A percentile compares a stretch with the other conserved stretches of the same genome.
Evolutionary conservation across 176 grass and related monocot species (phyloP).

Genomic region (Luzula sylvatica): DNA sequence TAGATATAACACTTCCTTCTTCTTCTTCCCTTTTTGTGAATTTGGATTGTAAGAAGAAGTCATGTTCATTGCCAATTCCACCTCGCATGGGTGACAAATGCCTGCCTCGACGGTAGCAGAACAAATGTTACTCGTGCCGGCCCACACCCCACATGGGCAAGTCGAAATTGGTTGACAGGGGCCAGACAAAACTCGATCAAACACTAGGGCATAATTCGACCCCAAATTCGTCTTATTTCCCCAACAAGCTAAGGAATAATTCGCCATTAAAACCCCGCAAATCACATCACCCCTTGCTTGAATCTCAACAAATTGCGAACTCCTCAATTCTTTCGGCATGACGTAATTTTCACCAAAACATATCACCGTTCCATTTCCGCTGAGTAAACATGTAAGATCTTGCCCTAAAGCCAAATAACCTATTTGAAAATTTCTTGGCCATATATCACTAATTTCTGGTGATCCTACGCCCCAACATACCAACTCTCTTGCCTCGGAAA

Average conservation of each 20-base stretch:
- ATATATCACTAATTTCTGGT: constrained; percentile 13
- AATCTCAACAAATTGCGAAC: constrained; percentile 59
- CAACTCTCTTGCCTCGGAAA: constrained; percentile 8
- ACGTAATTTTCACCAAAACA: constrained; percentile 49
- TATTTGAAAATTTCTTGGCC: constrained; percentile 10
- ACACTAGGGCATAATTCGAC: constrained; percentile 30
- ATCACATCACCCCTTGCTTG: constrained; percentile 47
- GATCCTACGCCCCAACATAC: constrained; percentile 56
- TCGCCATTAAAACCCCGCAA: constrained; percentile 71
- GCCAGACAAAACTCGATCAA: constrained; percentile 58
- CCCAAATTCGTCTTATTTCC: constrained; percentile 17
- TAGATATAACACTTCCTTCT: constrained; percentile 9
- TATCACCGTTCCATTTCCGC: constrained; percentile 37
- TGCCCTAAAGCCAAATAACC: constrained; percentile 46
- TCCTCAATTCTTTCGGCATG: constrained; percentile 12
- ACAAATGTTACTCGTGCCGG: constrained; percentile 38
- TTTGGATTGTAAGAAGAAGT: constrained; percentile 12
- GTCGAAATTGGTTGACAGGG: constrained; percentile 32
- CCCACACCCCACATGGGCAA: constrained; percentile 63
- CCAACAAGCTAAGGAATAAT: constrained; percentile 82
- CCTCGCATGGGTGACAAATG: constrained; percentile 58
- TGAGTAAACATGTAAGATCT: constrained; percentile 47
- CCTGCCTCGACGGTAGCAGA: constrained; percentile 8
- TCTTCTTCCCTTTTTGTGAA: neutral
- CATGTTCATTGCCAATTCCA: constrained; percentile 7